Conservation (phyloP, 345 rosid species). For the Sisymbrium irio region DNA sequence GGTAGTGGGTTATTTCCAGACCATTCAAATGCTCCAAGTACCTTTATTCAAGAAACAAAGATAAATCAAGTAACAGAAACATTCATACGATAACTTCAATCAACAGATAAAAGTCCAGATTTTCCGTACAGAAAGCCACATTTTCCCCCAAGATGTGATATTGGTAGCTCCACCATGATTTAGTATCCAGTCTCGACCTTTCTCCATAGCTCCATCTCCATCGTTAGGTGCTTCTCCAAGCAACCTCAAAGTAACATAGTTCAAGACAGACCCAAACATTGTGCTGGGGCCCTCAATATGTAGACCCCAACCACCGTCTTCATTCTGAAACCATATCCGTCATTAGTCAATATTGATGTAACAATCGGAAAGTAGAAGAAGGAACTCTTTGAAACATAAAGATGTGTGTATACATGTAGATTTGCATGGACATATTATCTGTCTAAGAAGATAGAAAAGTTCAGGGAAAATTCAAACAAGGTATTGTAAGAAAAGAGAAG, state of each 20-base stretch:
- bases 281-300: conserved; percentile 98
- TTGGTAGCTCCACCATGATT: conserved; percentile 90
- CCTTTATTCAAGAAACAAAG: conserved; percentile 44
- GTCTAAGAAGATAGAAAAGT: not conserved
- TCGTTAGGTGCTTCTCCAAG: conserved; percentile 94
- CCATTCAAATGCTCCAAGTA: conserved; percentile 95
- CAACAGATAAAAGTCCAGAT: conserved; percentile 4
- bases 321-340: conserved; percentile 54
- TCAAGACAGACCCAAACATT: conserved; percentile 93
- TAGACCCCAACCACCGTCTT: conserved; percentile 98
- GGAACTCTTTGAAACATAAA: not conserved
- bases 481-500: not conserved
- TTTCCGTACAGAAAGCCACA: conserved; percentile 95
- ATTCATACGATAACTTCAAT: conserved; percentile 6
- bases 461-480: not conserved
- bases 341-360: not conserved
- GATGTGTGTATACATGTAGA: not conserved
- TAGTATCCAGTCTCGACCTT: conserved; percentile 81
- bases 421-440: not conserved
- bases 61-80: conserved; percentile 1
- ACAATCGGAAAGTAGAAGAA: not conserved
- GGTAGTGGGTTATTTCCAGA: conserved; percentile 96
- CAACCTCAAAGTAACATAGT: conserved; percentile 79
- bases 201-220: conserved; percentile 79
- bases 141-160: conserved; percentile 94